phyloP scores from a whole-genome alignment of 176 grass and related monocot genomes.

The Pontederia paniculata region DNA sequence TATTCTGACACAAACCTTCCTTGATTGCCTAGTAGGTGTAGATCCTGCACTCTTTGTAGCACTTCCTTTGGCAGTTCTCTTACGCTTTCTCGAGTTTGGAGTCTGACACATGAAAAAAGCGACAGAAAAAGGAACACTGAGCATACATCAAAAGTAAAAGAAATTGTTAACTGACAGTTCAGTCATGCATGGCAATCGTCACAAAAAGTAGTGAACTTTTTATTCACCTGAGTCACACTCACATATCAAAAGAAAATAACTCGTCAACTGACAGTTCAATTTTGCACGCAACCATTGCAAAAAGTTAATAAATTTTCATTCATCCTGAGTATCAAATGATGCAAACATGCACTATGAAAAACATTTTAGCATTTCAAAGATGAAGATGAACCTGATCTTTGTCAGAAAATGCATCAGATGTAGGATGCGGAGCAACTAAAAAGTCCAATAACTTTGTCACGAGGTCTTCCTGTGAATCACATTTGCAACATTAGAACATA shows the following conservation, averaged over 20 bases:
- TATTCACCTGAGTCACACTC: no score
- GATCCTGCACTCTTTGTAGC: conserved; percentile 35
- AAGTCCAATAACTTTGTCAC: conserved; percentile 83
- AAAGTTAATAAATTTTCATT: no score
- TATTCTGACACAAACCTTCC: conserved; percentile 42
- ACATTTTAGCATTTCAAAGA: neutral
- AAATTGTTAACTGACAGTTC: neutral
- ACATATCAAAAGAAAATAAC: no score
- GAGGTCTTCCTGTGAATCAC: conserved; percentile 64
- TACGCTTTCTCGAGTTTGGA: conserved; percentile 67
- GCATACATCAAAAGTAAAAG: conserved; percentile 3
- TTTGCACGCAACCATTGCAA: no score
- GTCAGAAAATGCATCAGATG: conserved; percentile 35
- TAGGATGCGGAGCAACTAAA: conserved; percentile 62
- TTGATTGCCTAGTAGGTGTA: conserved; percentile 34
- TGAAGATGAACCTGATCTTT: conserved; percentile 37
- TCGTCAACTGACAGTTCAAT: no score
- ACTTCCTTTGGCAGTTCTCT: conserved; percentile 47
- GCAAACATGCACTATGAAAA: conserved; percentile 3
- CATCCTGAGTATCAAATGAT: no score
- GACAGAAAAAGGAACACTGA: neutral
- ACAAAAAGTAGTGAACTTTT: neutral
- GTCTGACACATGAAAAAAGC: conserved; percentile 31
- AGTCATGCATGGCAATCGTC: neutral
- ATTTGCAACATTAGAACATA: no score